Percentiles rank a stretch among this genome's conserved stretches.
phyloP scores from a whole-genome alignment of 192 early-diverging fungal species.

The Powellomyces hirtus region DNA sequence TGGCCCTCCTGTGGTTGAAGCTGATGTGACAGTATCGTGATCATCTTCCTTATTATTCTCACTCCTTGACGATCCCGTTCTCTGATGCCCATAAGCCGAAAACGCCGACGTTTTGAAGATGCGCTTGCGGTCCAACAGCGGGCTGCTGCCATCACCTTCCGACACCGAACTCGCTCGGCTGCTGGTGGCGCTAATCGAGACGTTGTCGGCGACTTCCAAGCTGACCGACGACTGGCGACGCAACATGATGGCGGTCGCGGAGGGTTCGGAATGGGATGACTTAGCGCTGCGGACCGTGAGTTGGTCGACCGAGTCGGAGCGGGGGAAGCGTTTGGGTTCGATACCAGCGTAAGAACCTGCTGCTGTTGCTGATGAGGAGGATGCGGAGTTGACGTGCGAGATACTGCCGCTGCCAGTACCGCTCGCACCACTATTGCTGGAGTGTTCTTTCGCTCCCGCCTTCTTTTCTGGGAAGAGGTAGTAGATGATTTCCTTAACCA shows the following conservation, averaged over 20 bases:
- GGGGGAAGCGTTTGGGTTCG: neutral
- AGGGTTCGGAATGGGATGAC: slow-evolving; percentile 5
- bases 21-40: neutral
- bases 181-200: neutral
- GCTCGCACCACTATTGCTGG: no score
- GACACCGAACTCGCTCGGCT: slow-evolving; percentile 9
- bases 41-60: neutral
- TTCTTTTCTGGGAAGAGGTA: slow-evolving; percentile 78
- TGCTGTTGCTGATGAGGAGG: neutral
- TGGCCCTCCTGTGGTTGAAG: neutral
- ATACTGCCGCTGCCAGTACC: no score
- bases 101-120: slow-evolving; percentile 1
- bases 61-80: neutral
- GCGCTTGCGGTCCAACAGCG: slow-evolving; percentile 8
- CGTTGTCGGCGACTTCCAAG: neutral
- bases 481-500: slow-evolving; percentile 73
- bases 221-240: neutral
- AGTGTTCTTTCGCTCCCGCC: slow-evolving; percentile 14
- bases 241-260: neutral
- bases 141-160: neutral
- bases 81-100: neutral
- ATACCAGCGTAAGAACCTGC: neutral
- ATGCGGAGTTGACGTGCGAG: neutral
- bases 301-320: slow-evolving; percentile 8
- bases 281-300: slow-evolving; percentile 9